Evolutionary conservation across 345 rosid species (phyloP).

Genomic region (Gossypium ekmanianum): DNA sequence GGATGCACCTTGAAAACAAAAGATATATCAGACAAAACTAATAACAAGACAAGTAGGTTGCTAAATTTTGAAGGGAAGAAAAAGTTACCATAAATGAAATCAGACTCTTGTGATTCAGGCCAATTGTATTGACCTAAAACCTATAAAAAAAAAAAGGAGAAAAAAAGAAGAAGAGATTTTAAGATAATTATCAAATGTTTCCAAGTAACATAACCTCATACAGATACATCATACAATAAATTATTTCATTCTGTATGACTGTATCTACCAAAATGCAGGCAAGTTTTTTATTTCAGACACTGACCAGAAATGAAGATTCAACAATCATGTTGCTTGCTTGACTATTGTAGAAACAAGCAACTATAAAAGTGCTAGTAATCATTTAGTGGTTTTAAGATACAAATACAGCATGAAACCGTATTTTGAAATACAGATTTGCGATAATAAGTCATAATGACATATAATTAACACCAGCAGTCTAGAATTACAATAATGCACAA

Average conservation of each 20-base stretch:
- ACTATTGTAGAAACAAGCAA: constrained; percentile 6
- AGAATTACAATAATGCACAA: neutral
- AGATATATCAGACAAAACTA: neutral
- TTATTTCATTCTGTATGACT: neutral
- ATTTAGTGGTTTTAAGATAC: constrained; percentile 1
- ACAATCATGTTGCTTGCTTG: neutral
- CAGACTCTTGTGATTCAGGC: constrained; percentile 78
- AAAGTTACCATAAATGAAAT: constrained; percentile 73
- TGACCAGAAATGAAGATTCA: constrained; percentile 2
- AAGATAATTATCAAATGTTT: constrained; percentile 6
- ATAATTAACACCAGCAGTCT: constrained; percentile 4
- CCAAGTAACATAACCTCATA: constrained; percentile 3
- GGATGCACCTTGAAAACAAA: constrained; percentile 61
- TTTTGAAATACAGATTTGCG: neutral
- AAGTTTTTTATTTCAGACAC: neutral
- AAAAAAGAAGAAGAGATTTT: neutral
- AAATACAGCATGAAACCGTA: neutral
- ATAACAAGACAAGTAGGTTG: neutral
- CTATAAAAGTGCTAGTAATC: neutral
- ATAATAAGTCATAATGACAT: neutral
- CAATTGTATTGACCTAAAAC: constrained; percentile 72
- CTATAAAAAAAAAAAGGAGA: constrained; percentile 24
- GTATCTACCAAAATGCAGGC: neutral
- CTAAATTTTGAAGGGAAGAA: neutral
- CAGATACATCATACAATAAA: neutral